Conservation (phyloP, 192 early-diverging fungal species). For the Linderina pennispora region DNA sequence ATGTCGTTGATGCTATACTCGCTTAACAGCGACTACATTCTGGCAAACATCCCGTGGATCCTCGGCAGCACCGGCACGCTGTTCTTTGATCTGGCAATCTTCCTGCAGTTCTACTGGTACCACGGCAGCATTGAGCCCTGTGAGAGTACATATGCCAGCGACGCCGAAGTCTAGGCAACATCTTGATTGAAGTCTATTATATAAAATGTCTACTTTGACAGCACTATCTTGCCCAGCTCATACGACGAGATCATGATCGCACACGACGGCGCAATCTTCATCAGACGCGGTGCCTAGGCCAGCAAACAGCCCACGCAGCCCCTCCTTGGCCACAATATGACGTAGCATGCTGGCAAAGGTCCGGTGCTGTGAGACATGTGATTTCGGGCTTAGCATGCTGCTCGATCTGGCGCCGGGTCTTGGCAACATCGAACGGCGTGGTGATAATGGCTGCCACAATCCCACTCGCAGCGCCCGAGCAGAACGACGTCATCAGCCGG, state of each 20-base stretch:
- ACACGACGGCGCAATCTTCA: conserved; percentile 87
- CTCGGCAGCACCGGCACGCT: conserved; percentile 63
- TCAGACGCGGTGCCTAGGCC: conserved; percentile 70
- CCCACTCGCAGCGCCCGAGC: conserved; percentile 80
- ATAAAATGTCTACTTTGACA: conserved; percentile 1
- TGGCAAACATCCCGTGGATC: conserved; percentile 46
- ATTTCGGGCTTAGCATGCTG: conserved; percentile 13
- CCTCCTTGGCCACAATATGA: conserved; percentile 34
- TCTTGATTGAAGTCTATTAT: neutral
- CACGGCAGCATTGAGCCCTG: neutral
- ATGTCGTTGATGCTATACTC: conserved; percentile 66
- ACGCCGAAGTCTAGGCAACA: too few species aligned
- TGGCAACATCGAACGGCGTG: conserved; percentile 95
- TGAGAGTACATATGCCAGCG: too few species aligned
- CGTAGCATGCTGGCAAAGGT: conserved; percentile 18
- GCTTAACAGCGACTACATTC: conserved; percentile 33
- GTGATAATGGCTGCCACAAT: conserved; percentile 83
- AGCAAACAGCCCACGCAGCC: conserved; percentile 21
- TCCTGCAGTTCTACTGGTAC: conserved; percentile 59
- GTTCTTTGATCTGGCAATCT: conserved; percentile 64
- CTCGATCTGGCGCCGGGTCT: conserved; percentile 81
- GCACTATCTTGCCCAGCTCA: conserved; percentile 57
- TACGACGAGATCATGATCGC: conserved; percentile 96
- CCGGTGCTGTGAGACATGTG: conserved; percentile 12
- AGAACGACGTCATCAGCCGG: conserved; percentile 67